phyloP scores from a whole-genome alignment of 371 early-diverging fungal genomes.

The Haplosporangium sp. region DNA sequence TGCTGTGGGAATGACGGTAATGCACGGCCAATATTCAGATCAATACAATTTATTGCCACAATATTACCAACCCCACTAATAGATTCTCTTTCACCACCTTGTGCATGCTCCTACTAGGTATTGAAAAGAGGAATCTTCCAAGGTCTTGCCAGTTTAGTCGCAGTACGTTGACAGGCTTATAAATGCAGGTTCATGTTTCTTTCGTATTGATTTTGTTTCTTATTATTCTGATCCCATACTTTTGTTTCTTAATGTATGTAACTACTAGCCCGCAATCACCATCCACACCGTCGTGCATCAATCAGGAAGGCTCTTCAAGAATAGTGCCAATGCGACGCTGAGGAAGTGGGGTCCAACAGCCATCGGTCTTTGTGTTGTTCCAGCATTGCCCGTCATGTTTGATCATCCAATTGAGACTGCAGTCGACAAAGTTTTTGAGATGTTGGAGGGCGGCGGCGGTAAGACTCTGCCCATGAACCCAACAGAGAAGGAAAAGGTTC shows the following conservation, averaged over 20 bases:
- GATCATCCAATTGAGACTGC: conserved; percentile 80
- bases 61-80: background rate
- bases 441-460: conserved; percentile 50
- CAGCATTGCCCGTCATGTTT: conserved; percentile 77
- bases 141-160: conserved; percentile 74
- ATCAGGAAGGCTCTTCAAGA: conserved; percentile 66
- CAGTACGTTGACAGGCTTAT: conserved; percentile 30
- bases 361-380: conserved; percentile 76
- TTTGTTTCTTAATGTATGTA: background rate
- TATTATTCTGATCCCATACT: background rate
- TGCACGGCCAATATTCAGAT: background rate
- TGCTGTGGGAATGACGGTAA: conserved; percentile 63
- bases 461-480: conserved; percentile 55
- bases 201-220: no score
- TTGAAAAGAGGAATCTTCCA: conserved; percentile 79
- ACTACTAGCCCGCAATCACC: conserved; percentile 67
- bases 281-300: conserved; percentile 82
- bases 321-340: conserved; percentile 62
- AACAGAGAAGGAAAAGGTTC: conserved; percentile 43
- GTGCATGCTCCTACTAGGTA: conserved; percentile 17
- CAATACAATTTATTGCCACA: background rate
- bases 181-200: background rate
- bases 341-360: conserved; percentile 76
- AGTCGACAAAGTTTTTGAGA: conserved; percentile 72
- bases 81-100: background rate